Evolutionary conservation across 2,329 filamentous ascomycete species (phyloP), one percentile per base, ranked within the genome.

Genomic region (Penicillium sp.): DNA sequence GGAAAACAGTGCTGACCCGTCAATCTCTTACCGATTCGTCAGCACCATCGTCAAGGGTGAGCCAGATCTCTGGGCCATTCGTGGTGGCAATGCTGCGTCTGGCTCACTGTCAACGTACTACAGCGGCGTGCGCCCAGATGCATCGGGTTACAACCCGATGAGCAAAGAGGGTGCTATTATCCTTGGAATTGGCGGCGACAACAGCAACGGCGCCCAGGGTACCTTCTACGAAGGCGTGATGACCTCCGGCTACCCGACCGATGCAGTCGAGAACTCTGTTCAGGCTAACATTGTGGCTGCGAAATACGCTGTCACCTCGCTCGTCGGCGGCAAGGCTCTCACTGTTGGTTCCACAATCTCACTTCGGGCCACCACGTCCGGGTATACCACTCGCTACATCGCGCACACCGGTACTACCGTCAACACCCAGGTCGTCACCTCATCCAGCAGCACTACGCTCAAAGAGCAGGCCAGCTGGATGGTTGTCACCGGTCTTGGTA

Each of bases 101-200:
- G 83, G 82, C 15, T 67, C 73, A 3, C 66, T 88, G 15, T 79
- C 81, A 2, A 87, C 85, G 0, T 87, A 79, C 71, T 88, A 83
- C 65, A 81, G 70, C 56, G 85, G 85, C 5, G 73, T 63, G 1
- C 81, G 85, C 3, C 85, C 85, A 4, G 75, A 31, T 14, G 12
- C 29, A 31, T 15, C 29, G 12, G 84, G 83, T 9, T 87, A 87
- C 71, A 81, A 85, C 66, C 72, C 81, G 0, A 88, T 88, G 85
- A 75, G 64, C 59, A 86, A 87, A 60, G 85, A 88, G 65, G 85
- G 85, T 12, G 81, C 85, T 53, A 85, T 88, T 43, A 79, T 88
- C 55, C 82, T 88, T n/a, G 85, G 85, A n/a, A 86, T 87, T 51
- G 85, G 85, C n/a, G 85, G 85, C 7, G 85, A 88, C 62, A 88